Percentiles rank a stretch among this genome's conserved stretches.
These are phyloP conservation scores for Zygosaccharomyces pseudobailii DNA, from an alignment of 1,139 yeast genomes.

Conservation along the genomic window DNA sequence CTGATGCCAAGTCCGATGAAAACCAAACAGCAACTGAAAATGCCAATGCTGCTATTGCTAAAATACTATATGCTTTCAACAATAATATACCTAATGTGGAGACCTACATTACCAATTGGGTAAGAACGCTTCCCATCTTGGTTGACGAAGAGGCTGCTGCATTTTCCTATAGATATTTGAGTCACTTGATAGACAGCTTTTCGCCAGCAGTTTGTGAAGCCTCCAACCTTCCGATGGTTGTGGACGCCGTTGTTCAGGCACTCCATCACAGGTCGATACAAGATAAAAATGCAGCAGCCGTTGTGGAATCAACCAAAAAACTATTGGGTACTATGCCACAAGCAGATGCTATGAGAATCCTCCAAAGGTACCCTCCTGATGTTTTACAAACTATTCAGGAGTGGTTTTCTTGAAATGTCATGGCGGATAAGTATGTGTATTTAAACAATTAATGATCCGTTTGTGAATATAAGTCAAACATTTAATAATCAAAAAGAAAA, in stretches of 20 bases:
- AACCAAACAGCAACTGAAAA: conserved; percentile 85
- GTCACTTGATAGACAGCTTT: conserved; percentile 64
- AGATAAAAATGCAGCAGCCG: conserved; percentile 66
- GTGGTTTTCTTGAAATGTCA: conserved; percentile 44
- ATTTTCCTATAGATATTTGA: conserved; percentile 72
- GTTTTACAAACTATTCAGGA: conserved; percentile 58
- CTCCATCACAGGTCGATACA: conserved; percentile 59
- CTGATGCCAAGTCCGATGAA: conserved; percentile 85
- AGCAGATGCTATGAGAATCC: conserved; percentile 58
- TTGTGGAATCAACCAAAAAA: conserved; percentile 55
- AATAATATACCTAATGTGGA: conserved; percentile 57
- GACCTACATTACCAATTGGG: conserved; percentile 68
- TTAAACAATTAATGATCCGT: not conserved
- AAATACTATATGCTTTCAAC: conserved; percentile 59
- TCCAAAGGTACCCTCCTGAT: conserved; percentile 60
- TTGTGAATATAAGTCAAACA: not conserved
- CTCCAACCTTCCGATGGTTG: conserved; percentile 55
- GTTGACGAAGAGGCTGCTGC: conserved; percentile 90
- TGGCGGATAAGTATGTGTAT: not conserved
- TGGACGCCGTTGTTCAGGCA: conserved; percentile 76
- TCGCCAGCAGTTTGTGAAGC: conserved; percentile 54
- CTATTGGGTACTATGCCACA: conserved; percentile 46
- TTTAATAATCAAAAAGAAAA: not conserved
- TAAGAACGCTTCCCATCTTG: conserved; percentile 71
- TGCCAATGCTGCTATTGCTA: conserved; percentile 77